Base-by-base conservation (phyloP, 164 flowering plant genomes). In the Magnolia kwangsiensis region DNA sequence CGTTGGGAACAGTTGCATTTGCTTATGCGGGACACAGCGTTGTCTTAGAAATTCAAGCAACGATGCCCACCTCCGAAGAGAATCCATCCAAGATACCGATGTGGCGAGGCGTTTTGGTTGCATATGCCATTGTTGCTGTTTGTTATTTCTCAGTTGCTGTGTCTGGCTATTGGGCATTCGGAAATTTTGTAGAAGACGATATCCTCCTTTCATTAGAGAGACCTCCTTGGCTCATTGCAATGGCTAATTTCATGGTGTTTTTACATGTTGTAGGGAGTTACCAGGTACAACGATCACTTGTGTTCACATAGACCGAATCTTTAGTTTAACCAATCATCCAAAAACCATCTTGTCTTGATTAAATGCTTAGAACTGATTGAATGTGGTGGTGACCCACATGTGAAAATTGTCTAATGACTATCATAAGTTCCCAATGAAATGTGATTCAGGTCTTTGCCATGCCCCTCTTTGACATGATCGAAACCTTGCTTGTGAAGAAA, bases 261-360 rank as follows among this genome's bases (percentile, higher is more conserved):
- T 2, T 85, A 13, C 88, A 86, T 75, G 88, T 84, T 13, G 6
- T 86, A 0, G 86, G 88, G 61, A 82, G 85, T 64, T 84, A 84
- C 67, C 86, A 86, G 86, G 85, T 84, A 72, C 51, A 11, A 55
- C 19, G 18, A 37, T 37, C 45, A 1, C 8, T 29, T 23, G 0
- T 59, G 63, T 59, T 13, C 63, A 59, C 63, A 13, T 59, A 19
- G n/a, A 19, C 63, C n/a, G 63, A 13, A 13, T 19, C 63, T 59
- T 59, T 59, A 13, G 14, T 59, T 59, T 59, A 7, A 13, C 18
- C 9, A 3, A 13, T 0, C 63, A 19, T 59, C 4, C 14, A 13
- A 59, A 59, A 13, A 10, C 18, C 6, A 59, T 59, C n/a, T 59
- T 0, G 9, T 59, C 4, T 37, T 37, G n/a, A 59, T 4, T 6